phyloP scores from a whole-genome alignment of 2,329 filamentous ascomycete genomes.

The Cercospora zeae-maydis region DNA sequence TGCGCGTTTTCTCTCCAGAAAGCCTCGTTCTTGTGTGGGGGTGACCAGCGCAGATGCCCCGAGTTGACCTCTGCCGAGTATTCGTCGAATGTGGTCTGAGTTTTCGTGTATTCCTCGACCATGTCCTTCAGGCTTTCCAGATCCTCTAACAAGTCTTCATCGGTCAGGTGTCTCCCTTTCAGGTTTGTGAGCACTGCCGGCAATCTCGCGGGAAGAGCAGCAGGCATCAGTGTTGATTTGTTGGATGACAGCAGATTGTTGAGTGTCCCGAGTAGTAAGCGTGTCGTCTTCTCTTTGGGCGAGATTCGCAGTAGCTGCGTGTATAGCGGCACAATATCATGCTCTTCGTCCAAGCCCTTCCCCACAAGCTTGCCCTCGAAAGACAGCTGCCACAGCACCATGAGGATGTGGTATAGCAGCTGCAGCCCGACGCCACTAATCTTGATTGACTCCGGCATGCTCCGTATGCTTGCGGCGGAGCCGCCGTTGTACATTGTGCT shows the following conservation, averaged over 20 bases:
- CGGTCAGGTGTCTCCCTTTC: conserved; percentile 49
- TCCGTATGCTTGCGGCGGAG: conserved; percentile 38
- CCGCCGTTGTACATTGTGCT: conserved; percentile 53
- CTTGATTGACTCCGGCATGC: conserved; percentile 63
- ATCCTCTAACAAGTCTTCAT: conserved; percentile 53
- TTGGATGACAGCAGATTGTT: conserved; percentile 78
- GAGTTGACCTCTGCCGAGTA: conserved; percentile 79
- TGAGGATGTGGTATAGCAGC: conserved; percentile 85
- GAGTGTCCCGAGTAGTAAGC: conserved; percentile 83
- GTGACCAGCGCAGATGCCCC: conserved; percentile 88
- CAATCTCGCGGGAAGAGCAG: conserved; percentile 80
- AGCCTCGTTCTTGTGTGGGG: conserved; percentile 76
- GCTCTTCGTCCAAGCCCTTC: conserved; percentile 82
- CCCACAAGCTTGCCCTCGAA: conserved; percentile 73
- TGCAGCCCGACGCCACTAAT: conserved; percentile 79
- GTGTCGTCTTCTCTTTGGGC: conserved; percentile 96
- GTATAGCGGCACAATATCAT: conserved; percentile 87
- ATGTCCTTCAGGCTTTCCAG: conserved; percentile 52
- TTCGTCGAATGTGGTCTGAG: conserved; percentile 63
- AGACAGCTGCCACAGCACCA: conserved; percentile 94
- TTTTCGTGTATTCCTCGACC: conserved; percentile 78
- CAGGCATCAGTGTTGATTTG: conserved; percentile 68
- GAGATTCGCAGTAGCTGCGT: conserved; percentile 88
- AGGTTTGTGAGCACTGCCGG: conserved; percentile 60
- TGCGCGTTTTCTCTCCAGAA: conserved; percentile 93